Conservation (phyloP, 352 stramenopile species). For the Phytophthora uliginosa region DNA sequence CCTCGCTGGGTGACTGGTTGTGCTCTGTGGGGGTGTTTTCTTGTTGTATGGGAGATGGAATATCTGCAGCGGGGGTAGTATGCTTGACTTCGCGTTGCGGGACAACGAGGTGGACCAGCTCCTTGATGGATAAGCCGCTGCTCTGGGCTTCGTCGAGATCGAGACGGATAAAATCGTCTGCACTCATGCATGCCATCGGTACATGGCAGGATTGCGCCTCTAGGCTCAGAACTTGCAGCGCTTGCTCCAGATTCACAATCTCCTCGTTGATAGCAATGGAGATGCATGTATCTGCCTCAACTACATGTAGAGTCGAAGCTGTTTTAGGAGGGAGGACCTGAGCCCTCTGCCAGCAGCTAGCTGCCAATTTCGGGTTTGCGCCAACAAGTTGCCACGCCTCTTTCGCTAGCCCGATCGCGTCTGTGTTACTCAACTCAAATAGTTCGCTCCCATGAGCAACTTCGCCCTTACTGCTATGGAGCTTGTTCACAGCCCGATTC, state of each 20-base stretch:
- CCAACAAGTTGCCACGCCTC: slow-evolving; percentile 23
- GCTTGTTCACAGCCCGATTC: slow-evolving; percentile 15
- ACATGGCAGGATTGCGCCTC: slow-evolving; percentile 1
- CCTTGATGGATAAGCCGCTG: slow-evolving; percentile 15
- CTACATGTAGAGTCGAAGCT: not conserved
- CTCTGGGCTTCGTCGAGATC: not conserved
- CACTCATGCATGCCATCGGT: slow-evolving; percentile 4
- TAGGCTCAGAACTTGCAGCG: slow-evolving; percentile 7
- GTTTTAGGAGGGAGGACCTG: slow-evolving; percentile 14
- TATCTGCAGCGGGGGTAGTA: not conserved
- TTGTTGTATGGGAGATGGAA: not conserved
- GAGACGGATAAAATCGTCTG: slow-evolving; percentile 4
- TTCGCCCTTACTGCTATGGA: not conserved
- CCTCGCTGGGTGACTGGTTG: not conserved
- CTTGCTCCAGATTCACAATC: slow-evolving; percentile 7
- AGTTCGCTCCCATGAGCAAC: not conserved
- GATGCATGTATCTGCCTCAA: not conserved
- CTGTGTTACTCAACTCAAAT: slow-evolving; percentile 14
- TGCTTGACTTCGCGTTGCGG: not conserved
- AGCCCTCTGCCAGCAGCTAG: slow-evolving; percentile 23
- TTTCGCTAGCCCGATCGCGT: slow-evolving; percentile 22
- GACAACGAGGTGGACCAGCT: slow-evolving; percentile 21
- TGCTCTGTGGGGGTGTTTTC: not conserved
- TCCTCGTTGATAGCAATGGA: slow-evolving; percentile 6
- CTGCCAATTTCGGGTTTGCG: slow-evolving; percentile 5